phyloP scores from a whole-genome alignment of 139 green algal genomes.

The Micractinium sp. region DNA sequence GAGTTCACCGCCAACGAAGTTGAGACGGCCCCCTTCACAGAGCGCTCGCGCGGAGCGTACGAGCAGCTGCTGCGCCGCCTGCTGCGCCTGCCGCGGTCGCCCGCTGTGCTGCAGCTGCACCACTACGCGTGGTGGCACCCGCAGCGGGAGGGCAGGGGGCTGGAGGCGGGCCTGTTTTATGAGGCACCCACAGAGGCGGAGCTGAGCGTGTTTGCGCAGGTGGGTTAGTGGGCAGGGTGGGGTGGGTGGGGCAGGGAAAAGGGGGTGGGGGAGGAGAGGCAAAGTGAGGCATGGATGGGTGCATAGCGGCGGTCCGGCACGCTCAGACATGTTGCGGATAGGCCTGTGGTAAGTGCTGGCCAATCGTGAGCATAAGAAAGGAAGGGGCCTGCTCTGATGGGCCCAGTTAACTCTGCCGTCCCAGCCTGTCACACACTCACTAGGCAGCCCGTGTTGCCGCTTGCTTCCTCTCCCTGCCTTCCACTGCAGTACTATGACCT shows the following conservation, averaged over 20 bases:
- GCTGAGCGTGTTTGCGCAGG: neutral
- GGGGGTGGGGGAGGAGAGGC: too few species aligned
- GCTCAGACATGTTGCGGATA: too few species aligned
- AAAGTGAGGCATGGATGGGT: too few species aligned
- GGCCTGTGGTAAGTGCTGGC: too few species aligned
- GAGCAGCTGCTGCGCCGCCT: neutral
- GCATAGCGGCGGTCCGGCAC: too few species aligned
- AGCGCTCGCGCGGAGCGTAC: neutral
- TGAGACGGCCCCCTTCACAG: neutral
- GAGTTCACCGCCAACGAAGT: neutral
- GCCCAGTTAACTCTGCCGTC: too few species aligned
- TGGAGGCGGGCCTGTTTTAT: neutral
- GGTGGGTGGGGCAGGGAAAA: too few species aligned
- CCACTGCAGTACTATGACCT: constrained; percentile 27
- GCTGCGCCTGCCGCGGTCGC: neutral
- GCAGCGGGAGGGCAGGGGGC: neutral
- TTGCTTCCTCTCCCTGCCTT: neutral
- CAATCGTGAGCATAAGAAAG: too few species aligned
- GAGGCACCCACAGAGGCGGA: neutral
- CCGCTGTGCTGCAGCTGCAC: neutral
- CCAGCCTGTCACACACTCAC: too few species aligned
- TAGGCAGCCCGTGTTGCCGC: neutral
- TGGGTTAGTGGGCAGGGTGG: neutral
- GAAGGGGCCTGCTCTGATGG: too few species aligned
- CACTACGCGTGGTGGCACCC: neutral